Conservation (phyloP, 2,329 filamentous ascomycete species). For the Xylogone sp. region DNA sequence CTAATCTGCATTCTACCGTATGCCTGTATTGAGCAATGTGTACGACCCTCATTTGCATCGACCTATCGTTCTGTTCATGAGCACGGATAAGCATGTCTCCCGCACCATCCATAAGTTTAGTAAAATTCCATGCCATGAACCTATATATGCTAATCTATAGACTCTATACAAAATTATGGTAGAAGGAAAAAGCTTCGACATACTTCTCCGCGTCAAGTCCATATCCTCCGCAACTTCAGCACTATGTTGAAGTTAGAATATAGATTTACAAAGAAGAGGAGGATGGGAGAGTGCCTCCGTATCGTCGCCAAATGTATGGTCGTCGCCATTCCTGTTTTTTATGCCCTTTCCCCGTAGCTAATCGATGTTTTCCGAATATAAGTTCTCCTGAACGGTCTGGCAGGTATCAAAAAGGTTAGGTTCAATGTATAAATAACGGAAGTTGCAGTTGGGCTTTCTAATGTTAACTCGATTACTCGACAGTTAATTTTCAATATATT, state of each 20-base stretch:
- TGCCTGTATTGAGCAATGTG: no score
- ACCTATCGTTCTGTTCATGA: conserved; percentile 76
- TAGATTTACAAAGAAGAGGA: background rate
- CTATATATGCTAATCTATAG: conserved; percentile 29
- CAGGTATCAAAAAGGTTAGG: background rate
- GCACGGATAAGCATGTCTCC: conserved; percentile 69
- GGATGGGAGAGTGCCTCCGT: background rate
- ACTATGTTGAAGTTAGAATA: background rate
- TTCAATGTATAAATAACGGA: background rate
- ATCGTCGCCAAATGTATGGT: background rate
- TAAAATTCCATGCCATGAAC: conserved; percentile 60
- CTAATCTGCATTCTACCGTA: no score
- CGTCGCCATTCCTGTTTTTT: background rate
- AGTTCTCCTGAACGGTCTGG: background rate
- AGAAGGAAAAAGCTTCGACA: background rate
- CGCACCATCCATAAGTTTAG: conserved; percentile 62
- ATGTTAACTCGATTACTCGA: conserved; percentile 57
- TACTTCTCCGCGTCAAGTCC: conserved; percentile 77
- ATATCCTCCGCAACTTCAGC: conserved; percentile 57
- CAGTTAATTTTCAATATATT: conserved; percentile 72
- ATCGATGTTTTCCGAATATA: background rate
- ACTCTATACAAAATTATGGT: background rate
- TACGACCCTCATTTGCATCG: no score
- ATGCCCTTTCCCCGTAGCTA: background rate
- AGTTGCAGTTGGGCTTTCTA: background rate